A percentile compares a stretch with the other conserved stretches of the same genome.
Conservation (phyloP, 495 filamentous ascomycete genomes). For the Oleoguttula mirabilis region DNA sequence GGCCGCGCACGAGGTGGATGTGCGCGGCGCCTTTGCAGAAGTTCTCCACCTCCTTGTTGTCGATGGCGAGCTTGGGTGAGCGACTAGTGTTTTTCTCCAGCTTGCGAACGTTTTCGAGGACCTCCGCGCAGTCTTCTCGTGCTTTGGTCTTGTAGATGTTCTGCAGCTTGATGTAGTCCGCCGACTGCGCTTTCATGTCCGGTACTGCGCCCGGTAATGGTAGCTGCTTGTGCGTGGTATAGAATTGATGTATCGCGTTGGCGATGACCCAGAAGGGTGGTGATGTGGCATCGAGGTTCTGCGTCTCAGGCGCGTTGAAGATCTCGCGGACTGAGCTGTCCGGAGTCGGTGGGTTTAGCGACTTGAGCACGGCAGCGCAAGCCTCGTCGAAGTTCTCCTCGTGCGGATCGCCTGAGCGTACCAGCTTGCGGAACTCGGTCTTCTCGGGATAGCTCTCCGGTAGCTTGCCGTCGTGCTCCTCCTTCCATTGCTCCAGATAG, state of each 20-base stretch:
- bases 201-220: conserved; percentile 81
- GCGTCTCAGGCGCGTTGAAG: conserved; percentile 46
- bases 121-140: conserved; percentile 63
- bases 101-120: conserved; percentile 53
- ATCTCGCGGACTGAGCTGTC: conserved; percentile 61
- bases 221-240: conserved; percentile 53
- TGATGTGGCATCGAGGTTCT: conserved; percentile 32
- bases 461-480: conserved; percentile 50
- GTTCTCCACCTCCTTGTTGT: conserved; percentile 68
- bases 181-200: conserved; percentile 95
- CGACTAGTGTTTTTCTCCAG: conserved; percentile 41
- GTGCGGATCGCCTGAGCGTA: conserved; percentile 64
- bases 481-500: conserved; percentile 77
- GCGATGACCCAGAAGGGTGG: conserved; percentile 83
- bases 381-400: conserved; percentile 98
- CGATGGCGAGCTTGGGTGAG: conserved; percentile 33
- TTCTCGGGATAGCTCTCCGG: conserved; percentile 79
- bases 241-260: conserved; percentile 64
- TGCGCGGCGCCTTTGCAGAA: conserved; percentile 96
- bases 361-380: conserved; percentile 72
- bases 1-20: conserved; percentile 70
- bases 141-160: conserved; percentile 91
- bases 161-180: conserved; percentile 82
- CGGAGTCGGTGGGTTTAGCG: conserved; percentile 53
- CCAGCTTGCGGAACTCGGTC: conserved; percentile 59